phyloP scores from a whole-genome alignment of 1,139 yeast genomes.

The Geotrichum macrosporum region DNA sequence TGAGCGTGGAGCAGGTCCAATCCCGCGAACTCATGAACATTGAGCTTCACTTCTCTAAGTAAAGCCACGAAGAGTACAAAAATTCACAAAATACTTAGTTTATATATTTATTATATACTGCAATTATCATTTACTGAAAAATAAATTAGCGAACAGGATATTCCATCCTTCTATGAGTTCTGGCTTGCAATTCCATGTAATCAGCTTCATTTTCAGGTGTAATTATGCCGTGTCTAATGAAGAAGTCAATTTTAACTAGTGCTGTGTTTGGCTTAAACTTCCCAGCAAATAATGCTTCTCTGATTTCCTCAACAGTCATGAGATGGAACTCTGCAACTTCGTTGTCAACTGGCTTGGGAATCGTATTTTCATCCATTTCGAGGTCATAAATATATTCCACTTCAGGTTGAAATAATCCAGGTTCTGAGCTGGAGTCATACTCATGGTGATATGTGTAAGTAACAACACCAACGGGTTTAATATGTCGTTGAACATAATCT shows the following conservation, averaged over 20 bases:
- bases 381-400: constrained; percentile 77
- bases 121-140: neutral
- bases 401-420: constrained; percentile 79
- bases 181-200: constrained; percentile 52
- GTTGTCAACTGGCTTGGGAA: constrained; percentile 52
- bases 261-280: constrained; percentile 91
- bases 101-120: neutral
- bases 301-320: constrained; percentile 45
- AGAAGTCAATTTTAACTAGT: constrained; percentile 69
- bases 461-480: constrained; percentile 58
- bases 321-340: constrained; percentile 21
- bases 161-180: constrained; percentile 66
- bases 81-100: neutral
- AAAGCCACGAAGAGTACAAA: constrained; percentile 23
- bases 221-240: constrained; percentile 73
- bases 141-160: constrained; percentile 46
- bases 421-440: constrained; percentile 14
- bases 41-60: constrained; percentile 79
- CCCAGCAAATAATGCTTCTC: constrained; percentile 45
- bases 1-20: constrained; percentile 60
- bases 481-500: constrained; percentile 46
- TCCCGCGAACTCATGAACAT: constrained; percentile 80
- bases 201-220: constrained; percentile 59
- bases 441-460: constrained; percentile 53
- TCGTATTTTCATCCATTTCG: constrained; percentile 47